Conservation (phyloP, 768 basidiomycete species). For the Melanogaster broomeanus region DNA sequence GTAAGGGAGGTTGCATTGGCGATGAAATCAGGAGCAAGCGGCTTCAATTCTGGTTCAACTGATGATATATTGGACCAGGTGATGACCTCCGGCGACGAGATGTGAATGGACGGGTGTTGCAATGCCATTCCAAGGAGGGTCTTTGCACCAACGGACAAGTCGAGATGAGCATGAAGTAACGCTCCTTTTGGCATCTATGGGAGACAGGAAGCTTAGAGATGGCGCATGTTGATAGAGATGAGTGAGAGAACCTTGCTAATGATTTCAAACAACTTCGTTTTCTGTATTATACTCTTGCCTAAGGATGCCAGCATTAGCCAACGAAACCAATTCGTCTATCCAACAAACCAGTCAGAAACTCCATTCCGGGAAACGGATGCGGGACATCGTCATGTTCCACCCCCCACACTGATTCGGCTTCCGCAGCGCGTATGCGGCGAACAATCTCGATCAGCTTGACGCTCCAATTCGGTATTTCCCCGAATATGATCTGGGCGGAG, state of each 20-base stretch:
- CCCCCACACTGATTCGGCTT: slow-evolving; percentile 62
- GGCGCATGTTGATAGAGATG: not conserved
- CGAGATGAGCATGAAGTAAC: slow-evolving; percentile 74
- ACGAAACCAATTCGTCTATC: not conserved
- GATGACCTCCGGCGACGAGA: slow-evolving; percentile 46
- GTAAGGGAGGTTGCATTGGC: slow-evolving; percentile 28
- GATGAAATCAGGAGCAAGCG: slow-evolving; percentile 38
- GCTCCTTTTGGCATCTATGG: slow-evolving; percentile 80
- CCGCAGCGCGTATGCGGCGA: slow-evolving; percentile 53
- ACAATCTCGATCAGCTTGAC: slow-evolving; percentile 58
- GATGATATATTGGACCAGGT: slow-evolving; percentile 41
- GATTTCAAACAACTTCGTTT: slow-evolving; percentile 62
- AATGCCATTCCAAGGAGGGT: slow-evolving; percentile 56
- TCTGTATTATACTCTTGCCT: slow-evolving; percentile 59
- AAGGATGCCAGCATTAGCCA: not conserved
- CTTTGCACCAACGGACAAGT: slow-evolving; percentile 62
- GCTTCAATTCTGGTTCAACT: slow-evolving; percentile 53
- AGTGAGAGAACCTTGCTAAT: slow-evolving; percentile 50
- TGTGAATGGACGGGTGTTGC: slow-evolving; percentile 59
- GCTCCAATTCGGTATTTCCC: slow-evolving; percentile 38
- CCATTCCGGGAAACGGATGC: slow-evolving; percentile 78
- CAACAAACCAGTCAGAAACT: slow-evolving; percentile 64
- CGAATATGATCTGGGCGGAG: slow-evolving; percentile 49
- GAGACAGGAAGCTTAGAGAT: not conserved
- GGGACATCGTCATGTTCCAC: slow-evolving; percentile 51